Base-by-base conservation (phyloP, 495 filamentous ascomycete genomes). In the Bacidia gigantensis region DNA sequence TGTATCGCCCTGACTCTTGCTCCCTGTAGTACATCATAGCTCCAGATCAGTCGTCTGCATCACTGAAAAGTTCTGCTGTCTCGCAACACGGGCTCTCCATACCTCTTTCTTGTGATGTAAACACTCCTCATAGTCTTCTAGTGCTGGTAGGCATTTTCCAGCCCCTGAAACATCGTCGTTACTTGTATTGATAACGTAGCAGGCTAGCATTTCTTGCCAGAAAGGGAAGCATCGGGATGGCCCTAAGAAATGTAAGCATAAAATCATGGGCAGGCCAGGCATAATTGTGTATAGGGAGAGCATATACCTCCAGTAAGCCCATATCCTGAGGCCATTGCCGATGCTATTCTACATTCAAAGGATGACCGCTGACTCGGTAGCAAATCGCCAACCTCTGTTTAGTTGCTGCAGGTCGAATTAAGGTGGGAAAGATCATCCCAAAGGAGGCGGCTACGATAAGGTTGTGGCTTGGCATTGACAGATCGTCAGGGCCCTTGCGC, bases 51-150 rank as follows among this genome's bases (percentile, higher is more conserved):
- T n/a, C n/a, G n/a, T n/a, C n/a, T n/a, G n/a, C n/a, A n/a, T n/a
- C n/a, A n/a, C n/a, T n/a, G n/a, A n/a, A n/a, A n/a, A n/a, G n/a
- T n/a, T n/a, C n/a, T n/a, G n/a, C n/a, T n/a, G n/a, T n/a, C 11
- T 42, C 32, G 38, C n/a, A n/a, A n/a, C n/a, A n/a, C n/a, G n/a
- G n/a, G n/a, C n/a, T n/a, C n/a, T 49, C 68, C 77, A 58, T 59
- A 95, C 92, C 87, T 98, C 92, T 72, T 97, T 96, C 70, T 78
- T 84, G 75, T 98, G 92, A 66, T 98, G 90, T 63, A 98, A 74
- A 72, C 93, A 98, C 73, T 98, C 92, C 69, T 94, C 86, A 75
- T 97, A 97, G 63, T 99, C 92, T 64, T 97, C 92, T 57, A 95
- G 71, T 26, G 80, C 81, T n/a, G 86, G 86, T 39, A 75, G 64